These are phyloP conservation scores for Kluyveromyces starmeri DNA, from an alignment of 805 yeast genomes.

Conservation along the genomic window DNA sequence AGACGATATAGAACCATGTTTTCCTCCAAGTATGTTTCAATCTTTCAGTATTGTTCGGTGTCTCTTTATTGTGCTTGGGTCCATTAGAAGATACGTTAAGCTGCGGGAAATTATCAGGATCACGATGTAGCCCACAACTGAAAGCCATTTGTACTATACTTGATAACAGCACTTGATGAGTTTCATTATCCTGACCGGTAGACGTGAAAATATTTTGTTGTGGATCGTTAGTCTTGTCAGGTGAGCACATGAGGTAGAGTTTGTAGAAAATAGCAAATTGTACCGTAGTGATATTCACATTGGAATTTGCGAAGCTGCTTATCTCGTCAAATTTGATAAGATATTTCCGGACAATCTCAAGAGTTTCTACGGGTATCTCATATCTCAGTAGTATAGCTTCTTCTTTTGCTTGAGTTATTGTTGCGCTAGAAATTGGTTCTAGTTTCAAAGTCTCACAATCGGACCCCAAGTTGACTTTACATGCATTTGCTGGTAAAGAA, in stretches of 20 bases:
- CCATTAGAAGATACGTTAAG: conserved; percentile 20
- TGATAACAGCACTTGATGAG: conserved; percentile 45
- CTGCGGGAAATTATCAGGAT: conserved; percentile 47
- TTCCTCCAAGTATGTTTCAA: conserved; percentile 47
- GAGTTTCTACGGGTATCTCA: conserved; percentile 24
- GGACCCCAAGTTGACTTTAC: conserved; percentile 25
- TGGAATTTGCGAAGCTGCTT: conserved; percentile 27
- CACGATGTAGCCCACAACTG: conserved; percentile 59
- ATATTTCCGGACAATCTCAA: conserved; percentile 22
- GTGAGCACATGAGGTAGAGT: conserved; percentile 45
- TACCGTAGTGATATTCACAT: conserved; percentile 33
- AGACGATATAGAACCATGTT: conserved; percentile 43
- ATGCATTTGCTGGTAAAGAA: conserved; percentile 39
- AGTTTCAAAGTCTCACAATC: conserved; percentile 13
- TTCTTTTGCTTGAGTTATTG: conserved; percentile 22
- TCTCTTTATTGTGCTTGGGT: conserved; percentile 15
- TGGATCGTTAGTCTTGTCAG: conserved; percentile 32
- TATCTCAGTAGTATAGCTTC: conserved; percentile 21
- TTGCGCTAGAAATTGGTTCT: conserved; percentile 16
- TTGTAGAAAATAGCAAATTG: conserved; percentile 54
- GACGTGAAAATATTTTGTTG: conserved; percentile 12
- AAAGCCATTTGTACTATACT: conserved; percentile 58
- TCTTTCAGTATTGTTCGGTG: conserved; percentile 27
- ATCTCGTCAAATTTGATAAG: conserved; percentile 28
- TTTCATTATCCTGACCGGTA: conserved; percentile 42